These are phyloP conservation scores for Salix caprea DNA, from an alignment of 345 rosid genomes.

Conservation along the genomic window DNA sequence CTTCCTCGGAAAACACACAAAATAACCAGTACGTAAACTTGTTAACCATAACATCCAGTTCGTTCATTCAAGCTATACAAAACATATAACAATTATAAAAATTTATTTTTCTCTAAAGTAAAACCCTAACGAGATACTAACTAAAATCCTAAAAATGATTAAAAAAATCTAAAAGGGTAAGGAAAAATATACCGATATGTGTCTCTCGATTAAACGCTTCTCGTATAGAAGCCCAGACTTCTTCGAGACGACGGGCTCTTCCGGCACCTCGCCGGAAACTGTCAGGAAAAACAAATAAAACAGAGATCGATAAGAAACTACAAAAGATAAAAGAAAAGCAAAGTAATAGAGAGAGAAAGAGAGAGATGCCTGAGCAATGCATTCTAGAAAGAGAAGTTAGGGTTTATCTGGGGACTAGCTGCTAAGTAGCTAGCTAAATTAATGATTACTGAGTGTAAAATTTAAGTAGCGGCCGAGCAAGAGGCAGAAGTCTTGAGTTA, in stretches of 20 bases:
- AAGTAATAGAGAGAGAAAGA: conserved; percentile 3
- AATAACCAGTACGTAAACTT: neutral
- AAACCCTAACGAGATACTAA: neutral
- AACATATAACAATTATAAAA: neutral
- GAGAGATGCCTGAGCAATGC: conserved; percentile 71
- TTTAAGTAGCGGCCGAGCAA: neutral
- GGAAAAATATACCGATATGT: conserved; percentile 47
- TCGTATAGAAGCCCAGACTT: conserved; percentile 82
- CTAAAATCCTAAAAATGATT: conserved; percentile 9
- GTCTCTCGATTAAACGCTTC: conserved; percentile 86
- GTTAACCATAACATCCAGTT: neutral
- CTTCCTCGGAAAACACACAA: neutral
- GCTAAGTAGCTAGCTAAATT: neutral
- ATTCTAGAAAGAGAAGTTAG: conserved; percentile 30
- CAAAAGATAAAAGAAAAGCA: neutral
- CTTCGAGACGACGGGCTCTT: conserved; percentile 75
- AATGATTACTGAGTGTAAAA: neutral
- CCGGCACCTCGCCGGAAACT: conserved; percentile 98
- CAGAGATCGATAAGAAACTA: neutral
- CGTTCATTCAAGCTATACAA: neutral
- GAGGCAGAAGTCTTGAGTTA: neutral
- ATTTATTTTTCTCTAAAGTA: neutral
- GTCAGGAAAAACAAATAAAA: conserved; percentile 4
- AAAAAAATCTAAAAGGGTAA: neutral
- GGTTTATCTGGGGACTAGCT: conserved; percentile 12